These are phyloP conservation scores for Aspergillus candidus DNA, from an alignment of 2,329 filamentous ascomycete species.

Conservation along the genomic window DNA sequence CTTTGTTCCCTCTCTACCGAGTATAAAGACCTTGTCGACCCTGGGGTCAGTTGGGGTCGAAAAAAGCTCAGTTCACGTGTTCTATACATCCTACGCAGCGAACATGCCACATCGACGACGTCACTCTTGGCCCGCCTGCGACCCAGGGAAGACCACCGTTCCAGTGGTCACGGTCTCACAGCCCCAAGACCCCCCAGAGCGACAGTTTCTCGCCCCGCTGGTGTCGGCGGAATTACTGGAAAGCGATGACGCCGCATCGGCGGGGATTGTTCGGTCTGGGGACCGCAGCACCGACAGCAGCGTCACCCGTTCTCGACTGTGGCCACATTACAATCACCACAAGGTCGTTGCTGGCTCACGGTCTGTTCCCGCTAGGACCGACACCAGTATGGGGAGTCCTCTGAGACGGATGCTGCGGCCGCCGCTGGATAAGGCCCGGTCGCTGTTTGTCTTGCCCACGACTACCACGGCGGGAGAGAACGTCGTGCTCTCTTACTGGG, in stretches of 20 bases:
- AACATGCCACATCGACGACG: slow-evolving; percentile 27
- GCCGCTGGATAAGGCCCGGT: slow-evolving; percentile 26
- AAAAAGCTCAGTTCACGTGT: too few species aligned
- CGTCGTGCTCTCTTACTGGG: slow-evolving; percentile 18
- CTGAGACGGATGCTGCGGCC: slow-evolving; percentile 27
- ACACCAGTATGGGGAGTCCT: slow-evolving; percentile 5
- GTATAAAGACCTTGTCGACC: background rate
- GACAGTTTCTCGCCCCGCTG: slow-evolving; percentile 14
- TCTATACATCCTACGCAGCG: too few species aligned
- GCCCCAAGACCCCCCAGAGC: slow-evolving; percentile 6
- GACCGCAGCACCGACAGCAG: slow-evolving; percentile 16
- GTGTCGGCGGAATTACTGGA: slow-evolving; percentile 19
- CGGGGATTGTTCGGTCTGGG: slow-evolving; percentile 27
- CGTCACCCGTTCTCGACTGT: slow-evolving; percentile 14
- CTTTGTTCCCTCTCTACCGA: background rate
- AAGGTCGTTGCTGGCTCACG: background rate
- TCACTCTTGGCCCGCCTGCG: slow-evolving; percentile 34
- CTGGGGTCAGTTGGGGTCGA: too few species aligned
- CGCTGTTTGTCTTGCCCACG: slow-evolving; percentile 25
- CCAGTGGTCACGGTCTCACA: slow-evolving; percentile 16
- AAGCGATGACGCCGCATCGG: slow-evolving; percentile 26
- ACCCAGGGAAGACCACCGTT: slow-evolving; percentile 16
- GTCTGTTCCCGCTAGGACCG: background rate
- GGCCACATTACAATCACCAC: slow-evolving; percentile 14
- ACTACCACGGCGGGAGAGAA: slow-evolving; percentile 13